A percentile compares a stretch with the other conserved stretches of the same genome.
These are phyloP conservation scores for Xylariaceae sp. DNA, from an alignment of 2,329 filamentous ascomycete species.

Conservation along the genomic window DNA sequence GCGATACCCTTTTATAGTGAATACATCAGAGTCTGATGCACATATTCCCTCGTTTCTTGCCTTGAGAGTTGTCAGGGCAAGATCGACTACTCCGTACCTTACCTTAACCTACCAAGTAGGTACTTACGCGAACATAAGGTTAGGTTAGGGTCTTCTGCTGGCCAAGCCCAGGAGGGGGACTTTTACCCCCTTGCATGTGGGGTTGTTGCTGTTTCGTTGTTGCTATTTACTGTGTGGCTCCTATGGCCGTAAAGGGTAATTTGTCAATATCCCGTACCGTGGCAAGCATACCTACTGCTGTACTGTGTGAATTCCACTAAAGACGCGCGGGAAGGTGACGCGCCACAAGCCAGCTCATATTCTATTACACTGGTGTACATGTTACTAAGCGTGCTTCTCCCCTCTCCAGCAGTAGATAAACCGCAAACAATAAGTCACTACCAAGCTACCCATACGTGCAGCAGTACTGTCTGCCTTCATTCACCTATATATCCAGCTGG, in stretches of 20 bases:
- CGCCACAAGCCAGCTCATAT: slow-evolving; percentile 14
- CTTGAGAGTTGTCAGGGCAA: not conserved
- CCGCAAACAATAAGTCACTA: slow-evolving; percentile 1
- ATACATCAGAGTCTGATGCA: not conserved
- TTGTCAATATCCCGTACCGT: not conserved
- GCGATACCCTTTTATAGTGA: not conserved
- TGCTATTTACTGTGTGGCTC: not conserved
- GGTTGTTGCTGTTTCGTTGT: too few relatives aligned
- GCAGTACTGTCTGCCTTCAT: too few relatives aligned
- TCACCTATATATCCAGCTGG: too few relatives aligned
- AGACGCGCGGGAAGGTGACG: slow-evolving; percentile 17
- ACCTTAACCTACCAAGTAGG: too few relatives aligned
- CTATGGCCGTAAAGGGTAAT: slow-evolving; percentile 8
- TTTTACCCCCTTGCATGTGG: too few relatives aligned
- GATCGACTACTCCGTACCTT: not conserved
- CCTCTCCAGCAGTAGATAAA: slow-evolving; percentile 5
- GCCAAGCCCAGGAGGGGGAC: too few relatives aligned
- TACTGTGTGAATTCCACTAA: slow-evolving; percentile 11
- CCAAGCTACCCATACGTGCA: too few relatives aligned
- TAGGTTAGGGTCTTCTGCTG: too few relatives aligned
- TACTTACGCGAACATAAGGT: too few relatives aligned
- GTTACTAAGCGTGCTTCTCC: slow-evolving; percentile 2
- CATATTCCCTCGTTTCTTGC: too few relatives aligned
- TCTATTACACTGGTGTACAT: slow-evolving; percentile 12
- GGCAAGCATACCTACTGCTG: not conserved